Base-by-base conservation (phyloP, 2,329 filamentous ascomycete species). In the Aspergillus transmontanensis region DNA sequence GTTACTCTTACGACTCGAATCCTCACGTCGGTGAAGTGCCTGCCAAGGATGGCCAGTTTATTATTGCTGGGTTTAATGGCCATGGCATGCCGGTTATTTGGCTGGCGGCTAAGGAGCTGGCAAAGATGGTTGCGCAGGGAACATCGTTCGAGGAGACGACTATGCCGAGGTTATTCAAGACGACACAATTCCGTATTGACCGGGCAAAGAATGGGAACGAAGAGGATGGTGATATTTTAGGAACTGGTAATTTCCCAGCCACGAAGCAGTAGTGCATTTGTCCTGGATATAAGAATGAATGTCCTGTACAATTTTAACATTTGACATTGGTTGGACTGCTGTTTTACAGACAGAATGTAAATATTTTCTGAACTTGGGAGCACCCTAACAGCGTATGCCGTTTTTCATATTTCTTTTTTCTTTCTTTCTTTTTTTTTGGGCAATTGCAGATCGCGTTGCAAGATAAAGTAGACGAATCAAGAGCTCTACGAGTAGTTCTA, bases 61-160 rank as follows among this genome's bases (percentile, higher is more conserved):
- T 88, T 2, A 81, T 81, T 16, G 86, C 84, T 2, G 83, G 86
- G 2, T 90, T 90, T 67, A 88, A 89, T 70, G 89, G 89, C 0
- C 86, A 90, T 73, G 87, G 87, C 0, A 90, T 90, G 88, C 87
- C 87, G 0, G 73, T 87, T 21, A 87, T 86, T 60, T 85, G 86
- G 76, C 83, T 86, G 71, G 84, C 83, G 36, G 86, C 86, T 0
- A 83, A 84, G 68, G 88, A 84, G 0, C 68, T 90, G 61, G 84
- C 82, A 2, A 73, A 78, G 21, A 87, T 89, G 84, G 82, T 87
- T 61, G 64, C 69, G 12, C 67, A 69, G 9, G 65, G 61, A 1
- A 64, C 67, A 6, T 23, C 64, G 0, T 73, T 76, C 4, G 70
- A 72, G 5, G 69, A 69, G 12, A 73, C 73, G 3, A 66, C 66